phyloP scores from a whole-genome alignment of 2,329 filamentous ascomycete species.

The Pseudogymnoascus sp. region DNA sequence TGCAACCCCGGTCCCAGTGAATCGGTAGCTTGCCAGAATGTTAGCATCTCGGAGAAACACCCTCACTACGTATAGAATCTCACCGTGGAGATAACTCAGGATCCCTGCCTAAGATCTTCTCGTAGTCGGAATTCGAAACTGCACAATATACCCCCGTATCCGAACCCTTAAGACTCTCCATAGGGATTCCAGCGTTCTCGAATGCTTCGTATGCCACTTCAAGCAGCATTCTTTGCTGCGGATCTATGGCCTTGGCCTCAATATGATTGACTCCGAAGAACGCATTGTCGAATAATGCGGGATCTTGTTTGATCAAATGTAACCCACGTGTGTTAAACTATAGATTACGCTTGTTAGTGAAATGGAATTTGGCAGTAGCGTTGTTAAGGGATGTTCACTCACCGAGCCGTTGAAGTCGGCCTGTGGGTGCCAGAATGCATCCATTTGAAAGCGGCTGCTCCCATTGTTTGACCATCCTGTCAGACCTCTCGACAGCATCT shows the following conservation, averaged over 20 bases:
- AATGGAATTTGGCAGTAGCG: too few species aligned
- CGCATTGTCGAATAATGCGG: constrained; percentile 18
- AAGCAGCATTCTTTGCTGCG: constrained; percentile 25
- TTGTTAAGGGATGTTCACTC: neutral
- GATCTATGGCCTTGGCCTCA: constrained; percentile 26
- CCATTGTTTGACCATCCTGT: neutral
- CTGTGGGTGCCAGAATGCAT: neutral
- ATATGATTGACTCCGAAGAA: constrained; percentile 16
- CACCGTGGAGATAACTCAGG: constrained; percentile 19
- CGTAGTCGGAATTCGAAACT: neutral
- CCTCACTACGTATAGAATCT: neutral
- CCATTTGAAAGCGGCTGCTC: neutral
- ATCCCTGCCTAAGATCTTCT: constrained; percentile 15
- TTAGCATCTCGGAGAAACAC: too few species aligned
- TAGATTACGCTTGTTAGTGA: neutral
- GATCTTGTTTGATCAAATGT: constrained; percentile 17
- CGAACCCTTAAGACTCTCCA: constrained; percentile 6
- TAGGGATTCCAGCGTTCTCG: constrained; percentile 20
- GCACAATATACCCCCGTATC: neutral
- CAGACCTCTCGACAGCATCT: constrained; percentile 12
- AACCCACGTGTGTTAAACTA: neutral
- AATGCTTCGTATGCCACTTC: constrained; percentile 25
- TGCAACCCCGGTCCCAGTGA: neutral
- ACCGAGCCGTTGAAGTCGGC: neutral
- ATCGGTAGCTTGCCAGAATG: neutral